Evolutionary conservation across 441 rosid genomes (phyloP).

Genomic region (Manihot esculenta): DNA sequence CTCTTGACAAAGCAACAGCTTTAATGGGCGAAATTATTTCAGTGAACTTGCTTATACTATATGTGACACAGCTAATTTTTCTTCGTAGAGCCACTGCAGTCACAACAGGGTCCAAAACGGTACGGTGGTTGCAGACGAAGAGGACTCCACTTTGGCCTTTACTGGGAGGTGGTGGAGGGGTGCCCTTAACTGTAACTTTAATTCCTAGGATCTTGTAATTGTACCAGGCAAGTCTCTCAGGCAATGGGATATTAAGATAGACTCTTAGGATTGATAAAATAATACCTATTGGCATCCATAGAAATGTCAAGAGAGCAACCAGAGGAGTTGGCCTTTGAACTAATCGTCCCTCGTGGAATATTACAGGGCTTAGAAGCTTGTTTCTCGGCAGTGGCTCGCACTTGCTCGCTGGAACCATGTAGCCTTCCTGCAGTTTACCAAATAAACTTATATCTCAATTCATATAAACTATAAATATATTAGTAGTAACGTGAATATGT

Average conservation of each 20-base stretch:
- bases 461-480: too few species aligned
- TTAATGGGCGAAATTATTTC: slow-evolving; percentile 84
- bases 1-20: slow-evolving; percentile 87
- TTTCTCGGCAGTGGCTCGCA: slow-evolving; percentile 65
- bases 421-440: slow-evolving; percentile 62
- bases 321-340: slow-evolving; percentile 85
- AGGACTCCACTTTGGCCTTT: slow-evolving; percentile 80
- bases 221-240: slow-evolving; percentile 71
- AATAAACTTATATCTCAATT: neutral
- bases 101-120: slow-evolving; percentile 74
- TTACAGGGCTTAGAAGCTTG: slow-evolving; percentile 76
- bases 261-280: slow-evolving; percentile 69
- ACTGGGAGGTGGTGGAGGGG: slow-evolving; percentile 71
- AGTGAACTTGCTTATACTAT: slow-evolving; percentile 82
- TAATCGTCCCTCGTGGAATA: slow-evolving; percentile 88
- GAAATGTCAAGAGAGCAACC: slow-evolving; percentile 66
- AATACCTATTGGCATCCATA: slow-evolving; percentile 86
- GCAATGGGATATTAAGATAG: slow-evolving; percentile 76
- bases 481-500: too few species aligned
- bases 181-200: slow-evolving; percentile 66
- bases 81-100: slow-evolving; percentile 78
- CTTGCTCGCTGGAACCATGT: slow-evolving; percentile 73
- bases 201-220: slow-evolving; percentile 73
- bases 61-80: slow-evolving; percentile 87
- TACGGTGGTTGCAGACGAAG: slow-evolving; percentile 83